Evolutionary conservation across 179 eudicot genomes (phyloP).

Genomic region (Drosera spatulata): DNA sequence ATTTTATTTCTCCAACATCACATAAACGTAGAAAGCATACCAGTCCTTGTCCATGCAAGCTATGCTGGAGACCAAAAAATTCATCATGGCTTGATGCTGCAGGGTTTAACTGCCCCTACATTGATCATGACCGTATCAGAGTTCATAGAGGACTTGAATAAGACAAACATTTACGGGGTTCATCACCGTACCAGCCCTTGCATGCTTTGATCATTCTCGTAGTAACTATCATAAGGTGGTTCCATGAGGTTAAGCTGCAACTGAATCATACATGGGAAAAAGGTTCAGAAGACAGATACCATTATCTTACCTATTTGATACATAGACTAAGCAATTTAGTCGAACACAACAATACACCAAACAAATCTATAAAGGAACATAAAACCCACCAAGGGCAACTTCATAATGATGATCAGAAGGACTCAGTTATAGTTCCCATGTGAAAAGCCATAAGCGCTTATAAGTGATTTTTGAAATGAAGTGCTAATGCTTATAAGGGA

Average conservation of each 20-base stretch:
- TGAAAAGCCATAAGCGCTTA: too few species aligned
- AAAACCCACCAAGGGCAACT: too few species aligned
- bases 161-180: background rate
- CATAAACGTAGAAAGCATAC: conserved; percentile 21
- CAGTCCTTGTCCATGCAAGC: conserved; percentile 49
- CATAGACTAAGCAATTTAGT: conserved; percentile 28
- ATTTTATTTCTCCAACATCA: background rate
- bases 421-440: too few species aligned
- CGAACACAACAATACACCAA: too few species aligned
- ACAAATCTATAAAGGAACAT: too few species aligned
- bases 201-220: conserved; percentile 66
- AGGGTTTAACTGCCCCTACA: conserved; percentile 61
- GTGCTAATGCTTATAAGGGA: too few species aligned
- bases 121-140: background rate
- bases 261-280: conserved; percentile 16
- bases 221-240: conserved; percentile 90
- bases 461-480: too few species aligned
- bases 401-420: too few species aligned
- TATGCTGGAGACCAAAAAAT: conserved; percentile 64
- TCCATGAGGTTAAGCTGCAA: conserved; percentile 93
- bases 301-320: conserved; percentile 74
- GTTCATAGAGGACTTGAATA: background rate
- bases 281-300: conserved; percentile 26
- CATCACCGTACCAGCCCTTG: conserved; percentile 22
- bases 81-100: conserved; percentile 63